Evolutionary conservation across 2,329 filamentous ascomycete species (phyloP).

Genomic region (Celoporthe dispersa): DNA sequence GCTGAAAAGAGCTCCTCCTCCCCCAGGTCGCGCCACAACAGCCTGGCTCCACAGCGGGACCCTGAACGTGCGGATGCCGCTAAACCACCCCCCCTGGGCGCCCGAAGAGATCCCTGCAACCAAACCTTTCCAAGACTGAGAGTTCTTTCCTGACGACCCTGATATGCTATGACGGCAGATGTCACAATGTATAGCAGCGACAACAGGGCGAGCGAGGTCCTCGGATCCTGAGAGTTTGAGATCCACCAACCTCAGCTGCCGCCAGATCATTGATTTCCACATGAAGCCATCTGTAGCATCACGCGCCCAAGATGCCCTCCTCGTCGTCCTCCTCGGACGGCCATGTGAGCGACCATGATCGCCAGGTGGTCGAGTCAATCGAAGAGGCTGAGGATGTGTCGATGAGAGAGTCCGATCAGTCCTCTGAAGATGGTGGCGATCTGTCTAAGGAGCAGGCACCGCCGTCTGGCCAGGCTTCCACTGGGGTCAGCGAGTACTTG

Average conservation of each 20-base stretch:
- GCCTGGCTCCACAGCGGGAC: neutral
- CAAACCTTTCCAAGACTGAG: neutral
- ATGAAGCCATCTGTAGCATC: neutral
- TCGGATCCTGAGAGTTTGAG: too few relatives aligned
- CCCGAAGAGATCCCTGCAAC: neutral
- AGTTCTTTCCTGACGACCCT: neutral
- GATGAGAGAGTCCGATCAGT: neutral
- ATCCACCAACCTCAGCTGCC: neutral
- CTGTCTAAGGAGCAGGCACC: constrained; percentile 2
- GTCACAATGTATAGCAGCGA: neutral
- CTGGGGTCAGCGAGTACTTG: constrained; percentile 6
- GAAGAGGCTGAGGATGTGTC: constrained; percentile 1
- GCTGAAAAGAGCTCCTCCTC: constrained; percentile 11
- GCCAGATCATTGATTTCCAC: neutral
- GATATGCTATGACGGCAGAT: neutral
- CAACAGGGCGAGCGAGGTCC: neutral
- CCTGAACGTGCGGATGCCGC: constrained; percentile 4
- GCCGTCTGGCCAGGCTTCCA: constrained; percentile 15
- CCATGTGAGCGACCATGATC: constrained; percentile 17
- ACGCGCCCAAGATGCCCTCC: constrained; percentile 10
- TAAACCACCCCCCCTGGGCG: constrained; percentile 3
- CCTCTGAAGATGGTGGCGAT: neutral
- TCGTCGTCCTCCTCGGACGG: constrained; percentile 7
- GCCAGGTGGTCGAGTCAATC: constrained; percentile 11
- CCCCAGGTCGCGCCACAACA: constrained; percentile 8